Evolutionary conservation across 169 alveolate species (phyloP).

Genomic region (Plasmodium relictum): DNA sequence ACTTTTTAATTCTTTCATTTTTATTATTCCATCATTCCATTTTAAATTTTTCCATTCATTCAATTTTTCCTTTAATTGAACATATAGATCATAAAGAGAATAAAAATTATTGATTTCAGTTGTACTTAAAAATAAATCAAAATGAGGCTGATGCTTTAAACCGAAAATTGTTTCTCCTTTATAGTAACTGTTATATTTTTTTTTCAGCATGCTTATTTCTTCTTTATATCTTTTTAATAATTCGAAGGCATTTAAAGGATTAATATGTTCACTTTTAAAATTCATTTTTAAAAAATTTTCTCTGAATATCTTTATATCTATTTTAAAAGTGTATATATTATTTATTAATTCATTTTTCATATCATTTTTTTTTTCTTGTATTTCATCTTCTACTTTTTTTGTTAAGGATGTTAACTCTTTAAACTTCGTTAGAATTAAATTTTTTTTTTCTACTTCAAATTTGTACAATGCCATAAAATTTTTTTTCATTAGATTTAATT

Average conservation of each 20-base stretch:
- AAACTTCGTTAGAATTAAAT: conserved; percentile 35
- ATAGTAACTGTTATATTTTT: conserved; percentile 92
- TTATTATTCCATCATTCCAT: conserved; percentile 94
- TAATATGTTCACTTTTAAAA: conserved; percentile 40
- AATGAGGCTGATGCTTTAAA: conserved; percentile 93
- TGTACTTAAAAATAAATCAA: conserved; percentile 95
- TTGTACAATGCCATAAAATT: conserved; percentile 48
- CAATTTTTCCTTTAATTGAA: conserved; percentile 77
- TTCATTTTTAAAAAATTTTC: conserved; percentile 74
- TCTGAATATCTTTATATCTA: conserved; percentile 35
- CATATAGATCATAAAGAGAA: conserved; percentile 93
- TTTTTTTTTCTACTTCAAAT: conserved; percentile 64
- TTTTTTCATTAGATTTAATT: conserved; percentile 51
- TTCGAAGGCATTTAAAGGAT: conserved; percentile 78
- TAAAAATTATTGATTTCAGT: conserved; percentile 93
- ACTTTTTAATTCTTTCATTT: conserved; percentile 95
- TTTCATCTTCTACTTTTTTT: conserved; percentile 76
- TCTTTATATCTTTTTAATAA: conserved; percentile 79
- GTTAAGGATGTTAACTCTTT: conserved; percentile 38
- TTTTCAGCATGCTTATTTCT: conserved; percentile 81
- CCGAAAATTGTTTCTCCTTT: conserved; percentile 96
- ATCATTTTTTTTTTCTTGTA: conserved; percentile 46
- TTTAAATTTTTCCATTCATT: conserved; percentile 93
- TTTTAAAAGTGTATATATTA: conserved; percentile 46
- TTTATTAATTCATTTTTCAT: conserved; percentile 65